These are phyloP conservation scores for Obba rivulosa DNA, from an alignment of 768 basidiomycete species.

Conservation along the genomic window DNA sequence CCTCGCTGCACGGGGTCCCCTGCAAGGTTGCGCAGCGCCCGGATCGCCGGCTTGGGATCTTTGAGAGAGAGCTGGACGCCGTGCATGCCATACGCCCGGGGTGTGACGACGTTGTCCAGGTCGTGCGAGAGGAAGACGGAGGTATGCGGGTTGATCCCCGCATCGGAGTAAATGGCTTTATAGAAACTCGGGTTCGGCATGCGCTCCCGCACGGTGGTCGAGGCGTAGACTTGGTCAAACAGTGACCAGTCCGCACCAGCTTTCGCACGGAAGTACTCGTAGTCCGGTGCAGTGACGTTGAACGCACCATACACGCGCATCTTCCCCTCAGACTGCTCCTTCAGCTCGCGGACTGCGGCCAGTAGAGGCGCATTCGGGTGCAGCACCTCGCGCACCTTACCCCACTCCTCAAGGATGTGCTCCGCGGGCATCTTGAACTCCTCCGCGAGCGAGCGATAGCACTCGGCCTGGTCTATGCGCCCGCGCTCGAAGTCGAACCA, in stretches of 20 bases:
- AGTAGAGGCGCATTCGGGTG: constrained; percentile 41
- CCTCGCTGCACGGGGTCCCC: constrained; percentile 42
- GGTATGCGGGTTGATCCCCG: constrained; percentile 33
- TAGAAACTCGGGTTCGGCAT: constrained; percentile 47
- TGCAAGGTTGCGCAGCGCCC: constrained; percentile 41
- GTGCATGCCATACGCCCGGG: constrained; percentile 42
- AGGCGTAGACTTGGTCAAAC: constrained; percentile 45
- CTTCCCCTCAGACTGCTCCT: constrained; percentile 20
- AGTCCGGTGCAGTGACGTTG: constrained; percentile 53
- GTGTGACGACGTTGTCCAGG: constrained; percentile 45
- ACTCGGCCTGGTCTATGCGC: constrained; percentile 37
- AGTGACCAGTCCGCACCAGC: constrained; percentile 38
- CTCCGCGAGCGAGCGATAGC: constrained; percentile 35
- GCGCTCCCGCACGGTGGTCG: constrained; percentile 39
- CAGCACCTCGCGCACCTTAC: constrained; percentile 43
- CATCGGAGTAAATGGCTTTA: constrained; percentile 34
- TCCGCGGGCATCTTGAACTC: constrained; percentile 27
- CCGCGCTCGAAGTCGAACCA: constrained; percentile 55
- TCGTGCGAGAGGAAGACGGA: constrained; percentile 51
- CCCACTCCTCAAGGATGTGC: constrained; percentile 39
- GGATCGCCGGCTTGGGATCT: constrained; percentile 31
- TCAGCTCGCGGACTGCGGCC: constrained; percentile 41
- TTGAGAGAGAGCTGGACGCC: constrained; percentile 41
- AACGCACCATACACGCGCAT: constrained; percentile 49
- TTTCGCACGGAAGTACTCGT: constrained; percentile 35